Evolutionary conservation across 805 yeast genomes (phyloP).

Genomic region (Cyberlindnera nakhonratchasimensis): DNA sequence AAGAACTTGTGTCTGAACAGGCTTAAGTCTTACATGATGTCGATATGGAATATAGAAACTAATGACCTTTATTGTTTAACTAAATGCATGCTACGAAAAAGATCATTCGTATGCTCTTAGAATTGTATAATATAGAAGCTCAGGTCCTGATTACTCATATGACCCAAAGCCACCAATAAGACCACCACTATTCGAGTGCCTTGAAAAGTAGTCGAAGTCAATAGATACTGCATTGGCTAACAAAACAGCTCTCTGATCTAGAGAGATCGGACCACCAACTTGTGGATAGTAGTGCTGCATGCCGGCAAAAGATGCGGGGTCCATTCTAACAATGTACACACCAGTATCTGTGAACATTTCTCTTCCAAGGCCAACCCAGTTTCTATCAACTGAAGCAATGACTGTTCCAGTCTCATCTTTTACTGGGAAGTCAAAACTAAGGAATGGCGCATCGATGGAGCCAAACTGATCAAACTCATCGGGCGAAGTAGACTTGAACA

Average conservation of each 20-base stretch:
- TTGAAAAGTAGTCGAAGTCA: slow-evolving; percentile 95
- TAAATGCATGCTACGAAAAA: no score
- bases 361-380: slow-evolving; percentile 93
- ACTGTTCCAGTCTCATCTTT: slow-evolving; percentile 52
- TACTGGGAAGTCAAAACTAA: slow-evolving; percentile 85
- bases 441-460: slow-evolving; percentile 77
- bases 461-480: slow-evolving; percentile 72
- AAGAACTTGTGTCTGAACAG: neutral
- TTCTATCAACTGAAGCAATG: slow-evolving; percentile 78
- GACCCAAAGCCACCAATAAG: slow-evolving; percentile 17
- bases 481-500: slow-evolving; percentile 49
- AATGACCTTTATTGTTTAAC: neutral
- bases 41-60: neutral
- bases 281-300: slow-evolving; percentile 49
- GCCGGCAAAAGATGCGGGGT: slow-evolving; percentile 62
- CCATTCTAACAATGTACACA: slow-evolving; percentile 83
- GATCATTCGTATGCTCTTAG: no score
- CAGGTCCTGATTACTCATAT: neutral
- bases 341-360: slow-evolving; percentile 95
- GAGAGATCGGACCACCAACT: slow-evolving; percentile 48
- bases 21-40: no score
- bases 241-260: slow-evolving; percentile 83
- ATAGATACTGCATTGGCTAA: slow-evolving; percentile 87
- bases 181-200: slow-evolving; percentile 64
- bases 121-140: neutral